A percentile compares a stretch with the other conserved stretches of the same genome.
phyloP scores from a whole-genome alignment of 2,329 filamentous ascomycete species.

The Fusarium sp. region DNA sequence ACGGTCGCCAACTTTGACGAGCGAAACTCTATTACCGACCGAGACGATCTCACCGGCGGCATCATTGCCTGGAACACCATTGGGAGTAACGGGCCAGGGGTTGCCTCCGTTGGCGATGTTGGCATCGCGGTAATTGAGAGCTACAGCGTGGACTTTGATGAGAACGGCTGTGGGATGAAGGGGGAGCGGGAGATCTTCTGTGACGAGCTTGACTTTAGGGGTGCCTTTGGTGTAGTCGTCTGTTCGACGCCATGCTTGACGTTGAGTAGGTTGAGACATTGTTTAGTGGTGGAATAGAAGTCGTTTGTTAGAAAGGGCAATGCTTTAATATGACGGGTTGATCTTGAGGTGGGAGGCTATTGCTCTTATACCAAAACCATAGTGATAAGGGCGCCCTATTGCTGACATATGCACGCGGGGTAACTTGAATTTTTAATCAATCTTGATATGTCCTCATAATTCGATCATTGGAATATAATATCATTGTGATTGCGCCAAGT shows the following conservation, averaged over 20 bases:
- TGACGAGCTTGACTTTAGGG: conserved; percentile 49
- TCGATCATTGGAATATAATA: neutral
- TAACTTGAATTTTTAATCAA: conserved; percentile 2
- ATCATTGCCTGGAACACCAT: conserved; percentile 52
- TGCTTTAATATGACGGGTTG: neutral
- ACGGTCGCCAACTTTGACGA: conserved; percentile 49
- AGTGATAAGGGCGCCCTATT: neutral
- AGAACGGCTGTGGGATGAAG: conserved; percentile 47
- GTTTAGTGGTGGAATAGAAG: neutral
- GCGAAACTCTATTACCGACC: conserved; percentile 49
- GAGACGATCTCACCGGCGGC: conserved; percentile 55
- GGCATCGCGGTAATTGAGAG: conserved; percentile 51
- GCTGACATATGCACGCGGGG: conserved; percentile 5
- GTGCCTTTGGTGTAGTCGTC: conserved; percentile 46
- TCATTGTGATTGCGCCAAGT: neutral
- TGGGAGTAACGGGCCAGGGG: conserved; percentile 53
- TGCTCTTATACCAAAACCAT: neutral
- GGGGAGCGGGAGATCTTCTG: conserved; percentile 46
- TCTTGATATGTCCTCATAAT: neutral
- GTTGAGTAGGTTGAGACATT: conserved; percentile 25
- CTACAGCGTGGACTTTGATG: conserved; percentile 48
- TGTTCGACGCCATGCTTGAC: conserved; percentile 44
- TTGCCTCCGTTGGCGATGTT: conserved; percentile 54
- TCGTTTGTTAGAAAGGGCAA: too few species aligned
- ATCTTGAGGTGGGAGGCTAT: neutral